Base-by-base conservation (phyloP, 2,329 filamentous ascomycete genomes). In the Arthrinium phaeospermum region DNA sequence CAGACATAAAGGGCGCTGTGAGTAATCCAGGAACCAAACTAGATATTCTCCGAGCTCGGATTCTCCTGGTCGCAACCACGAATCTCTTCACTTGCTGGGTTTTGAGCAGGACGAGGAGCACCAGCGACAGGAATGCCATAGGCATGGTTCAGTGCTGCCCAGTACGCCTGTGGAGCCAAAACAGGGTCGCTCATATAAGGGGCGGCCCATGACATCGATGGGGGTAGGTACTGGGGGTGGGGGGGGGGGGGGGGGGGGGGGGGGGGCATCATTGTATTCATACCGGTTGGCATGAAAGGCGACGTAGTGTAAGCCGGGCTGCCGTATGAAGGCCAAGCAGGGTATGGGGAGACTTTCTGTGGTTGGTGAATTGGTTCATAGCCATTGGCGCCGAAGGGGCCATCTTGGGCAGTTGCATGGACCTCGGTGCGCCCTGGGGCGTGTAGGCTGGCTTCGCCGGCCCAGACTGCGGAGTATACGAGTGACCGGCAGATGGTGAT, bases 101-200 rank as follows among this genome's bases (percentile, higher is more conserved):
- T 30, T 12, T 19, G 34, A 24, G 10, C 57, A 13, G 37, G 3
- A 7, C 5, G 22, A 10, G 34, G 8, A n/a, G 57, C 19, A 19
- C 22, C 22, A 2, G 22, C 10, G 3, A 27, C 24, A 4, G 57
- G 57, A 0, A 34, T 13, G 22, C 19, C 30, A n/a, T 41, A 19
- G 3, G 34, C 57, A n/a, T 64, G 19, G 16, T 64, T 16, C 19
- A n/a, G 22, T 3, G 34, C 57, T 4, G 34, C 19, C 67, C 27
- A n/a, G 24, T 71, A 74, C 6, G 69, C 68, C 57, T 74, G 61
- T 10, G 68, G 22, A 19, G 72, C 72, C 24, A 72, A 67, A 41
- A 72, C 71, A 16, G 76, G 76, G 46, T 79, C 78, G 37, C 78
- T 74, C 37, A 80, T 71, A 51, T 79, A 80, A 1, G 79, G 78